phyloP scores from a whole-genome alignment of 768 basidiomycete genomes.

The Thelephora ganbajun region DNA sequence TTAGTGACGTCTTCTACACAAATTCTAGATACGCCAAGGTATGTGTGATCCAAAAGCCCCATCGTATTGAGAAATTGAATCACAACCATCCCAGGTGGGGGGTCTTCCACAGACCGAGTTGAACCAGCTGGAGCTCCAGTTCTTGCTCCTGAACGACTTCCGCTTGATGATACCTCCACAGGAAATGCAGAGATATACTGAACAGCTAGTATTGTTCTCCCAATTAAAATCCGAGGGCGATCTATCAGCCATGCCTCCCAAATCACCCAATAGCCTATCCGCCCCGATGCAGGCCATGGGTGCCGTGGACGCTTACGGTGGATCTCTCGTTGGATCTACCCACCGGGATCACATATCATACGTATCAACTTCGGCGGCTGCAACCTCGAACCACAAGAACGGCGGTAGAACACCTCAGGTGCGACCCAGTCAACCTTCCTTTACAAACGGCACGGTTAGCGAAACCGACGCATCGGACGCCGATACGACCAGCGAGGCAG shows the following conservation, averaged over 20 bases:
- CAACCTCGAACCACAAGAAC: not conserved
- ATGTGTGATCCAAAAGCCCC: conserved; percentile 11
- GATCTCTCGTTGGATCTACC: conserved; percentile 12
- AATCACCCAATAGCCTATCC: conserved; percentile 12
- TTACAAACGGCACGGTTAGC: conserved; percentile 8
- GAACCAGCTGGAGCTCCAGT: conserved; percentile 95
- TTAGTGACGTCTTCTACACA: conserved; percentile 97
- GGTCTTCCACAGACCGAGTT: conserved; percentile 86
- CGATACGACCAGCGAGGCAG: conserved; percentile 19
- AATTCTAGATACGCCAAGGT: conserved; percentile 98
- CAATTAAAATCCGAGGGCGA: conserved; percentile 14
- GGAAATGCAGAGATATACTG: conserved; percentile 93
- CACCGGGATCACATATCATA: not conserved
- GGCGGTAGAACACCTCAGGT: conserved; percentile 2
- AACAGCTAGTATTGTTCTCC: conserved; percentile 70
- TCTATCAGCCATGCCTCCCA: conserved; percentile 10
- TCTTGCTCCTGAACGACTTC: conserved; percentile 93
- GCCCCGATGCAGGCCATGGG: conserved; percentile 37
- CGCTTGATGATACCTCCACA: conserved; percentile 71
- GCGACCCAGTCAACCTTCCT: conserved; percentile 6
- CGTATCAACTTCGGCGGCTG: no score
- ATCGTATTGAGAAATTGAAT: not conserved
- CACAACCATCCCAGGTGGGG: conserved; percentile 51
- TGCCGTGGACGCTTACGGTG: conserved; percentile 39
- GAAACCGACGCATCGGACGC: conserved; percentile 18